Conservation (phyloP, 2,329 filamentous ascomycete species). For the Fusarium staphyleae region DNA sequence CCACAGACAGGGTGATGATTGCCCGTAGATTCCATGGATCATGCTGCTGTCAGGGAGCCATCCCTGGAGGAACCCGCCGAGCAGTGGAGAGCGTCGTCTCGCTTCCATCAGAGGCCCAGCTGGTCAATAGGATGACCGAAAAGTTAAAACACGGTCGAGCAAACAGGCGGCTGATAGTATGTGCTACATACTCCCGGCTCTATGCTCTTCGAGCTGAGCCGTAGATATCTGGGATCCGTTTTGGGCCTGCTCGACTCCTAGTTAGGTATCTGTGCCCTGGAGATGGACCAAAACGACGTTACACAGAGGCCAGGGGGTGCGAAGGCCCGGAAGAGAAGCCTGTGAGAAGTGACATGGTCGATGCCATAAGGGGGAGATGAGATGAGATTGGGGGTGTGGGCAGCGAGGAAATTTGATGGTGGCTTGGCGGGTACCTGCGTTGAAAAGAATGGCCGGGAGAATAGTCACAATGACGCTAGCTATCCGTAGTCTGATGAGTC, state of each 20-base stretch:
- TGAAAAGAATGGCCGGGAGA: slow-evolving; percentile 6
- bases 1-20: slow-evolving; percentile 5
- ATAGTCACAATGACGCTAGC: slow-evolving; percentile 23
- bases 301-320: slow-evolving; percentile 30
- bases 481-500: background rate
- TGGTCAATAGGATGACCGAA: slow-evolving; percentile 8
- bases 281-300: slow-evolving; percentile 30
- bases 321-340: slow-evolving; percentile 21
- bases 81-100: slow-evolving; percentile 2
- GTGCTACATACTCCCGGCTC: background rate
- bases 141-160: slow-evolving; percentile 12
- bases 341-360: background rate
- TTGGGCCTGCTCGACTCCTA: slow-evolving; percentile 11
- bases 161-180: background rate
- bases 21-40: slow-evolving; percentile 6
- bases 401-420: slow-evolving; percentile 36
- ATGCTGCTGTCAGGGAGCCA: slow-evolving; percentile 16
- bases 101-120: background rate
- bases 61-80: slow-evolving; percentile 22
- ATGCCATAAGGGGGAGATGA: slow-evolving; percentile 23
- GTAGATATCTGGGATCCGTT: slow-evolving; percentile 6
- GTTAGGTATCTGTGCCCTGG: slow-evolving; percentile 22
- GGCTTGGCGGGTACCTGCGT: slow-evolving; percentile 28
- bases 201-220: background rate
- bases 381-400: slow-evolving; percentile 31